Conservation (phyloP, 164 flowering plant genomes). For the Magnolia changhungtana region DNA sequence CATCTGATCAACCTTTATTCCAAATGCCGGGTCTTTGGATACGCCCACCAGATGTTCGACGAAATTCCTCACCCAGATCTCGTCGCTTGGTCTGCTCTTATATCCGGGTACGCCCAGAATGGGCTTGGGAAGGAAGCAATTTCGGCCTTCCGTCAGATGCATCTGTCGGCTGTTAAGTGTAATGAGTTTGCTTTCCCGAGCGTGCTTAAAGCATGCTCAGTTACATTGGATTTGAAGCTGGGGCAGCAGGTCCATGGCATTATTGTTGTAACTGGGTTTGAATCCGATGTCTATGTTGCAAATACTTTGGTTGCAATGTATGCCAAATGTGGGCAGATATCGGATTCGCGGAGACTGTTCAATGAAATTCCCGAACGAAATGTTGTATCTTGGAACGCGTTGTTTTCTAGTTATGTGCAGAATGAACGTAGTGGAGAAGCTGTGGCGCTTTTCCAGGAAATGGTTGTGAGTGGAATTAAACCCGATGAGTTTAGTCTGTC, state of each 20-base stretch:
- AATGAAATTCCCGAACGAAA: conserved; percentile 46
- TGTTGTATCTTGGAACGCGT: conserved; percentile 76
- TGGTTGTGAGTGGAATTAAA: conserved; percentile 48
- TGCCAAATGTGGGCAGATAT: conserved; percentile 58
- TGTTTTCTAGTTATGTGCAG: conserved; percentile 63
- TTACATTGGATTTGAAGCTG: conserved; percentile 31
- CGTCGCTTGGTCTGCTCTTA: conserved; percentile 70
- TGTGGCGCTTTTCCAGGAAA: conserved; percentile 49
- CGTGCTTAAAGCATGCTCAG: conserved; percentile 69
- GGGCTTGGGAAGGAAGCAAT: conserved; percentile 51
- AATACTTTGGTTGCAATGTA: conserved; percentile 75
- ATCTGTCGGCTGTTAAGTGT: conserved; percentile 41
- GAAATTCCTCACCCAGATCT: conserved; percentile 59
- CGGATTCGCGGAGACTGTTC: conserved; percentile 56
- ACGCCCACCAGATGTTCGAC: conserved; percentile 58
- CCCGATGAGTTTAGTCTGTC: conserved; percentile 75
- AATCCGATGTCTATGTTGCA: conserved; percentile 56
- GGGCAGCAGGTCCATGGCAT: conserved; percentile 71
- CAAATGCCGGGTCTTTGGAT: conserved; percentile 36
- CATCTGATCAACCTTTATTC: conserved; percentile 57
- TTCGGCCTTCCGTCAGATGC: conserved; percentile 46
- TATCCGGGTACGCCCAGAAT: conserved; percentile 69
- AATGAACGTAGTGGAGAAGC: conserved; percentile 46
- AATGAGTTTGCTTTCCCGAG: conserved; percentile 66
- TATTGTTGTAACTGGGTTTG: conserved; percentile 56